Conservation (phyloP, 257 asterid species). For the Pogostemon cablin region DNA sequence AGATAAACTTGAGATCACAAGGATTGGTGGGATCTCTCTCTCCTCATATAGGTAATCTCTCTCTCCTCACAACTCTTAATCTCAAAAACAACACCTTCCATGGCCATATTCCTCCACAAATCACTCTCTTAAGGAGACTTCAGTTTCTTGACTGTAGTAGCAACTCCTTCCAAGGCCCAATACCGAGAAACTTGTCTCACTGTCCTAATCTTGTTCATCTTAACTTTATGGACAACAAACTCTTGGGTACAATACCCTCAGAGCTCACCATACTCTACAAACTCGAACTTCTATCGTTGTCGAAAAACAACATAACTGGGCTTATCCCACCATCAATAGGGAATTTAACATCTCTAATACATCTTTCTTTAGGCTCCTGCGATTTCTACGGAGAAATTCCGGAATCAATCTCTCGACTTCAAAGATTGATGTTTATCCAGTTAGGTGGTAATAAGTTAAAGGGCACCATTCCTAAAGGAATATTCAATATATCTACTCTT, state of each 20-base stretch:
- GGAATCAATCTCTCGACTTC: not conserved
- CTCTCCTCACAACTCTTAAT: not conserved
- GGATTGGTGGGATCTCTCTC: slow-evolving; percentile 3
- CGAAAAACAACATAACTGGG: not conserved
- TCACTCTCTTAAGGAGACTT: not conserved
- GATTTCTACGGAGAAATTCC: slow-evolving; percentile 5
- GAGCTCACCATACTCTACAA: not conserved
- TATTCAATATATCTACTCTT: not conserved
- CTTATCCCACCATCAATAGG: slow-evolving; percentile 12
- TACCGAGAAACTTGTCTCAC: not conserved
- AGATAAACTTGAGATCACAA: slow-evolving; percentile 12
- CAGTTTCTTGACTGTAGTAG: not conserved
- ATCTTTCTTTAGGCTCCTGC: not conserved
- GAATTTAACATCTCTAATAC: not conserved
- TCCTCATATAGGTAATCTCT: slow-evolving; percentile 18
- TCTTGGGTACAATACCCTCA: slow-evolving; percentile 7
- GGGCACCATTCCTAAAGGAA: not conserved
- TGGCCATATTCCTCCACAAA: not conserved
- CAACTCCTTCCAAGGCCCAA: not conserved
- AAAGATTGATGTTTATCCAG: not conserved
- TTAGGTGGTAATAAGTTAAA: not conserved
- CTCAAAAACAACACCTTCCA: slow-evolving; percentile 15
- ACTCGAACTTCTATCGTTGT: not conserved
- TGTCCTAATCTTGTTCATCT: not conserved
- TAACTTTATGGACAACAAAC: not conserved